A percentile compares a stretch with the other conserved stretches of the same genome.
Evolutionary conservation across 495 filamentous ascomycete species (phyloP).

Genomic region (Xylaria bambusicola): DNA sequence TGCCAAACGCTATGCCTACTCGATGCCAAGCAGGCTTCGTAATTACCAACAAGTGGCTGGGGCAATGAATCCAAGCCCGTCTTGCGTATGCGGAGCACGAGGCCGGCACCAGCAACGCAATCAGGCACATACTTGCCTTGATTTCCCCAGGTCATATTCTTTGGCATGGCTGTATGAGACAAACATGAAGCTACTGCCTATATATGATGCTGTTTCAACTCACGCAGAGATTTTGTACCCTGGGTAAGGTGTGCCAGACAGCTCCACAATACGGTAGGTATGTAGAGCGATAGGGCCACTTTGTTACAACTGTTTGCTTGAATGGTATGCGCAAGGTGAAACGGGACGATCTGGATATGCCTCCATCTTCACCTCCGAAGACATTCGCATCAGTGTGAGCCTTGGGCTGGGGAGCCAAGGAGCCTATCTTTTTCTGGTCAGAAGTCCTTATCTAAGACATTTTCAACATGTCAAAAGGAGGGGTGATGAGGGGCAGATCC

Average conservation of each 20-base stretch:
- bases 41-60: slow-evolving; percentile 16
- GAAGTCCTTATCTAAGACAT: background rate
- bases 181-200: slow-evolving; percentile 1
- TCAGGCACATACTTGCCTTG: background rate
- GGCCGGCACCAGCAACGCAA: slow-evolving; percentile 13
- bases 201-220: slow-evolving; percentile 4
- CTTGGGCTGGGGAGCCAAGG: no score
- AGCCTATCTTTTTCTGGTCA: no score
- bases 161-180: background rate
- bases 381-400: no score
- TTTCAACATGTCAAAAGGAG: background rate
- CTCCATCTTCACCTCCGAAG: no score
- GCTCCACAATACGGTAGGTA: no score
- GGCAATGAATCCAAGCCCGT: slow-evolving; percentile 12
- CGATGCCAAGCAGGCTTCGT: slow-evolving; percentile 39
- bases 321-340: no score
- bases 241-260: background rate
- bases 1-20: slow-evolving; percentile 7
- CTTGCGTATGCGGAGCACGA: slow-evolving; percentile 37
- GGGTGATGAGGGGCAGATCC: slow-evolving; percentile 7
- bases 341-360: no score
- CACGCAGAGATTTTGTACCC: background rate
- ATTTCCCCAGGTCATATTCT: background rate
- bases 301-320: no score
- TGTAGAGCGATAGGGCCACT: no score